Evolutionary conservation across 1,139 yeast genomes (phyloP).

Genomic region (Casaregolazyma suthepensis): DNA sequence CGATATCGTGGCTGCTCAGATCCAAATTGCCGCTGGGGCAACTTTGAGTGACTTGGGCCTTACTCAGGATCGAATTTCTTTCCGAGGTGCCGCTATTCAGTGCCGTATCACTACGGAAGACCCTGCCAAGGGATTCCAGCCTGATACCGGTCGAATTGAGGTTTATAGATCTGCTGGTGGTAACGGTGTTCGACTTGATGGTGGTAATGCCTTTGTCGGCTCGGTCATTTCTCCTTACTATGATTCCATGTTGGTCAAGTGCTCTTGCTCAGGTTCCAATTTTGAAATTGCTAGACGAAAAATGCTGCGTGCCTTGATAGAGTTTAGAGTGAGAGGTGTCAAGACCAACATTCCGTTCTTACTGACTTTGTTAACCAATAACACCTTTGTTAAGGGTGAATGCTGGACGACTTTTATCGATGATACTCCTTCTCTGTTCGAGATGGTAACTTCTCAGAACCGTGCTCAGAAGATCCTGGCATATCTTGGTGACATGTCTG

Average conservation of each 20-base stretch:
- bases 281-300: conserved; percentile 95
- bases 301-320: conserved; percentile 94
- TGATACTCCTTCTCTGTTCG: conserved; percentile 93
- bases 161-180: conserved; percentile 99
- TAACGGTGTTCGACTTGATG: conserved; percentile 97
- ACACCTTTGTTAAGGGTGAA: conserved; percentile 76
- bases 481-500: conserved; percentile 86
- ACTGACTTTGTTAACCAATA: conserved; percentile 86
- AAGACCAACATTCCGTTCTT: conserved; percentile 96
- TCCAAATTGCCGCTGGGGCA: conserved; percentile 99
- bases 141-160: conserved; percentile 97
- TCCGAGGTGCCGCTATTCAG: conserved; percentile 97
- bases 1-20: conserved; percentile 96
- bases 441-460: conserved; percentile 91
- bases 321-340: conserved; percentile 97
- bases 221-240: conserved; percentile 95
- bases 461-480: conserved; percentile 91
- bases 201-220: conserved; percentile 99
- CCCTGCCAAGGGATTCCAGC: conserved; percentile 94
- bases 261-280: conserved; percentile 94
- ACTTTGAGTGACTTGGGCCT: conserved; percentile 85
- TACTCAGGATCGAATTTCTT: conserved; percentile 87
- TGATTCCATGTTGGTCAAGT: conserved; percentile 97
- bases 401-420: conserved; percentile 99
- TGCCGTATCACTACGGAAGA: conserved; percentile 99